Percentiles rank a stretch among this genome's conserved stretches.
Evolutionary conservation across 176 grass and related monocot genomes (phyloP).

Genomic region (Phyllostachys edulis): DNA sequence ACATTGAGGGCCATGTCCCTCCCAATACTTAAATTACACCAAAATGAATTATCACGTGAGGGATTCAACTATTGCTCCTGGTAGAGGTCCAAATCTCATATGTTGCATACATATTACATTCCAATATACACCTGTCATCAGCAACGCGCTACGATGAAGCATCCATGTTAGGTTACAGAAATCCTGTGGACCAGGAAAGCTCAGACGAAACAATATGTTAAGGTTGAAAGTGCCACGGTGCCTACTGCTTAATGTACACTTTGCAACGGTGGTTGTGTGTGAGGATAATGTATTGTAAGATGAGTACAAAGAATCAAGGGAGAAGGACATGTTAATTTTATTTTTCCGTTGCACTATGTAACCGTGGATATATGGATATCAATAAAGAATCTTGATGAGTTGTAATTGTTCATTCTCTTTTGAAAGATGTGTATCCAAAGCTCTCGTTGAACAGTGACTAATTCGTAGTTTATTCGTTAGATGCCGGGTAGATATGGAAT

Average conservation of each 20-base stretch:
- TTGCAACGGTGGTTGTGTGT: neutral
- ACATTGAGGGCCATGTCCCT: neutral
- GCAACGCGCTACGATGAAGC: neutral
- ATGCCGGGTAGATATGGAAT: neutral
- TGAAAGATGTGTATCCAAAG: neutral
- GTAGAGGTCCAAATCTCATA: neutral
- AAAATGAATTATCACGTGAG: neutral
- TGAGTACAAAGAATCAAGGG: neutral
- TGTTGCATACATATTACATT: neutral
- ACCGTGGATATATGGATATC: neutral
- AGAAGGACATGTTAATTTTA: neutral
- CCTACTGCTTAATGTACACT: neutral
- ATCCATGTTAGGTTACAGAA: neutral
- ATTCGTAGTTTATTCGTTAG: neutral
- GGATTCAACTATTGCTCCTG: slow-evolving; percentile 10
- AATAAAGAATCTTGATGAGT: neutral
- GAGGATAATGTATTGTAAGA: neutral
- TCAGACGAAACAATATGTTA: neutral
- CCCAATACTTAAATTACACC: neutral
- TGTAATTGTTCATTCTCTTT: neutral
- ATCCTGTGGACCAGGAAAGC: neutral
- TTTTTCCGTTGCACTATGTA: neutral
- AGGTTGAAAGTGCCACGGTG: neutral
- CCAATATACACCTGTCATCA: neutral
- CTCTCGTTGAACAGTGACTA: neutral